Conservation (phyloP, 257 asterid genomes). For the Verbena officinalis region DNA sequence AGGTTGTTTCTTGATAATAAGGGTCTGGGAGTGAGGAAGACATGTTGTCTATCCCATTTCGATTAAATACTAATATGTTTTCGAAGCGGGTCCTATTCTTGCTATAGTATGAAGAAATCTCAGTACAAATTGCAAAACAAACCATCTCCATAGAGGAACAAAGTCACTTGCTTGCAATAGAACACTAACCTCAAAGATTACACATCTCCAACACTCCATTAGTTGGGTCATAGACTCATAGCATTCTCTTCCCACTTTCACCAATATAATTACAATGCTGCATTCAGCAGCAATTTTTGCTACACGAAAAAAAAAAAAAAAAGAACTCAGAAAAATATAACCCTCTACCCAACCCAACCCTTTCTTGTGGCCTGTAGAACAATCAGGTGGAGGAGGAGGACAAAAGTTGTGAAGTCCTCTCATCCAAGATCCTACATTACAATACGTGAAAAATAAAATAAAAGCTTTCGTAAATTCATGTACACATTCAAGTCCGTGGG, state of each 20-base stretch:
- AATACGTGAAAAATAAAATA: background rate
- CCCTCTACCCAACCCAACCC: background rate
- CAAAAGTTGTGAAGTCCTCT: conserved; percentile 35
- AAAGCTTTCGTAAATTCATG: conserved; percentile 15
- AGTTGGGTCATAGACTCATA: background rate
- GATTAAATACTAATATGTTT: no score
- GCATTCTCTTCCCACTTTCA: background rate
- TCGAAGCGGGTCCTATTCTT: no score
- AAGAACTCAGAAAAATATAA: background rate
- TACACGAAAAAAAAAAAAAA: conserved; percentile 20
- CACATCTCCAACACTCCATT: background rate
- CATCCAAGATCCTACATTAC: conserved; percentile 38
- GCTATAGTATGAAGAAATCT: no score
- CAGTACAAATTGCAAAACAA: background rate
- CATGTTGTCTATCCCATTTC: no score
- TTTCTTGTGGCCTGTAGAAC: conserved; percentile 12
- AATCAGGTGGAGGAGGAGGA: conserved; percentile 47
- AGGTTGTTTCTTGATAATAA: no score
- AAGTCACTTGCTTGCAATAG: background rate
- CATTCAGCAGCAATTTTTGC: conserved; percentile 20
- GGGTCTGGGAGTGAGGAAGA: no score
- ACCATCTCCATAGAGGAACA: background rate
- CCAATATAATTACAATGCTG: conserved; percentile 13
- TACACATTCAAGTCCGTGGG: conserved; percentile 23
- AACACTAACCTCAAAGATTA: background rate